Evolutionary conservation across 2,329 filamentous ascomycete species (phyloP).

Genomic region (Claviceps cyperi): DNA sequence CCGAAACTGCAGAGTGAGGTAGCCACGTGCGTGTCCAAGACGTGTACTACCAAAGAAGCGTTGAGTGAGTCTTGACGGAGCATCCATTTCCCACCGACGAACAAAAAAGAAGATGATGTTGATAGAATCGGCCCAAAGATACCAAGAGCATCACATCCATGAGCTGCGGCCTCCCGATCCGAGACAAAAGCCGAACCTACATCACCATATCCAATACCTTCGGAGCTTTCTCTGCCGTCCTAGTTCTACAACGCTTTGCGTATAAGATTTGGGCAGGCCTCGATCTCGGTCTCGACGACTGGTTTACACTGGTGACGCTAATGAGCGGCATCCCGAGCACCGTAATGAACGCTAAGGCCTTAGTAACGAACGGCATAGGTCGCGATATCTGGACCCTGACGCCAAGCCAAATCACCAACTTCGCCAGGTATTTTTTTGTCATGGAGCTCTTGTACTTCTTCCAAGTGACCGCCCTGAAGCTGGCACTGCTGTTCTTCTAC

Average conservation of each 20-base stretch:
- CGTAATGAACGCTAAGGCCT: conserved; percentile 11
- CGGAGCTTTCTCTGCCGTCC: conserved; percentile 22
- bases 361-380: conserved; percentile 13
- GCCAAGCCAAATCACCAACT: conserved; percentile 7
- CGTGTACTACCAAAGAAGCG: conserved; percentile 12
- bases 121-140: not conserved
- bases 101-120: not conserved
- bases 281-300: conserved; percentile 24
- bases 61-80: conserved; percentile 13
- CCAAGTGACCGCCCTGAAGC: conserved; percentile 17
- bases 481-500: conserved; percentile 26
- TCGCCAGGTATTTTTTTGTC: conserved; percentile 15
- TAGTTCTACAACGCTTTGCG: conserved; percentile 27
- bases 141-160: conserved; percentile 12
- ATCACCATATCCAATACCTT: conserved; percentile 20
- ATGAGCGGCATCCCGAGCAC: conserved; percentile 16
- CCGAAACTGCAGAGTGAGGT: conserved; percentile 11
- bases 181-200: conserved; percentile 20
- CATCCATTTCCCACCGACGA: too few relatives aligned
- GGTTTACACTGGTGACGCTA: conserved; percentile 17
- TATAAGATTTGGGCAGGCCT: conserved; percentile 20
- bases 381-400: conserved; percentile 15
- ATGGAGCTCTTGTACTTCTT: conserved; percentile 21
- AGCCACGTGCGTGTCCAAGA: not conserved
- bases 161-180: conserved; percentile 10